Conservation (phyloP, 1,284 basidiomycete genomes). For the Porodaedalea pini region DNA sequence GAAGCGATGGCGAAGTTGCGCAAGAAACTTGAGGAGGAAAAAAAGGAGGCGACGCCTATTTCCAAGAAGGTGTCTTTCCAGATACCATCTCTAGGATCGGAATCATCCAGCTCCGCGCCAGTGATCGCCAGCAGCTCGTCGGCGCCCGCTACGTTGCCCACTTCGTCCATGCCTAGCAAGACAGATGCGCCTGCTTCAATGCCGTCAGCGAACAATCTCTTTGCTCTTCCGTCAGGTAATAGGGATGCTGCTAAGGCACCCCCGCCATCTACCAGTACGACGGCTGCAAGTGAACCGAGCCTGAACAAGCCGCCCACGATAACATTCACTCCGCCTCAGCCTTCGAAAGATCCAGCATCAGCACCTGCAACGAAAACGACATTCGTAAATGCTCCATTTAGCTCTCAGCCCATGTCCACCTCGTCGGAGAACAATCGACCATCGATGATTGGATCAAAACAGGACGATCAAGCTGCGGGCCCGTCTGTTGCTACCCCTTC, state of each 20-base stretch:
- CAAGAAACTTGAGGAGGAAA: conserved; percentile 43
- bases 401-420: not conserved
- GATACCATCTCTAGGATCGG: not conserved
- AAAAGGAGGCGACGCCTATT: conserved; percentile 23
- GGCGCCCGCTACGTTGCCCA: not conserved
- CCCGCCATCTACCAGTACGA: not conserved
- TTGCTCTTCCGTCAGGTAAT: not conserved
- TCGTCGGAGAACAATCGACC: not conserved
- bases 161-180: not conserved
- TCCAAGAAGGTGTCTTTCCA: conserved; percentile 18
- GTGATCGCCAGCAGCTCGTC: not conserved
- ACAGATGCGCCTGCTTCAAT: not conserved
- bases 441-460: not conserved
- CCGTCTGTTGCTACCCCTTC: not conserved
- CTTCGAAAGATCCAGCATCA: not conserved
- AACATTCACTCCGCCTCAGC: not conserved
- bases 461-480: not conserved
- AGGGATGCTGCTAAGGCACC: not conserved
- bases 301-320: not conserved
- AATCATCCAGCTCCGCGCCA: not conserved
- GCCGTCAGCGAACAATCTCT: not conserved
- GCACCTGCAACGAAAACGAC: not conserved
- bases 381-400: not conserved
- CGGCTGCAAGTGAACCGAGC: not conserved
- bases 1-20: conserved; percentile 67